Evolutionary conservation across 2,329 filamentous ascomycete species (phyloP), one percentile per base, ranked within the genome.

Genomic region (Pestalotiopsis fici): DNA sequence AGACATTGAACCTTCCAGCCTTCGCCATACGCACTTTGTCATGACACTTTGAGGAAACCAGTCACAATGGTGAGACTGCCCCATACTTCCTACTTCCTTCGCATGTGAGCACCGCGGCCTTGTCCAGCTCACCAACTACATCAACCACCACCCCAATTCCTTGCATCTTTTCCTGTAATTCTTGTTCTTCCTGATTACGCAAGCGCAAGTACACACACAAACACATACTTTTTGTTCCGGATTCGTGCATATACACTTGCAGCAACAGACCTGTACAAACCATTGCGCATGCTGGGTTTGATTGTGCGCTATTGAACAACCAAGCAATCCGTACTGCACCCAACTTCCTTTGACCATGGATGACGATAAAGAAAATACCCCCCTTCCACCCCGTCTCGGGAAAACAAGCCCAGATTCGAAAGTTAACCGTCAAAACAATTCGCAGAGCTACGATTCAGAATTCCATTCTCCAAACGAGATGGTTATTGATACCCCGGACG

Each of bases 401-500:
- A 35, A 35, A 11, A 35, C 31, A 35, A 35, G n/a, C n/a, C n/a
- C n/a, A n/a, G n/a, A n/a, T n/a, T n/a, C n/a, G n/a, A n/a, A 35
- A 7, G 31, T 35, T 35, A 11, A 35, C 31, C 7, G 31, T 11
- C 31, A 35, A 35, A 6, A 11, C 31, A 35, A 35, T 3, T n/a
- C 43, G 65, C 77, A 87, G 83, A 85, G 82, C 74, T 85, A 85
- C 79, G 85, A 85, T 75, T 72, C 78, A 65, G 80, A 83, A 55
- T 80, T 86, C 65, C 83, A 85, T 69, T 87, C 86, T 64, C 86
- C 85, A 15, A 87, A 84, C 77, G 84, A 87, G 73, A 86, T 87
- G 85, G 79, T 86, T 75, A 78, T 88, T 72, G 86, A 88, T 72
- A 81, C 83, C 31, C 84, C 85, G 74, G 86, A 88, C 72, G 86